Conservation (phyloP, 495 filamentous ascomycete species). For the Penicillium parvum region DNA sequence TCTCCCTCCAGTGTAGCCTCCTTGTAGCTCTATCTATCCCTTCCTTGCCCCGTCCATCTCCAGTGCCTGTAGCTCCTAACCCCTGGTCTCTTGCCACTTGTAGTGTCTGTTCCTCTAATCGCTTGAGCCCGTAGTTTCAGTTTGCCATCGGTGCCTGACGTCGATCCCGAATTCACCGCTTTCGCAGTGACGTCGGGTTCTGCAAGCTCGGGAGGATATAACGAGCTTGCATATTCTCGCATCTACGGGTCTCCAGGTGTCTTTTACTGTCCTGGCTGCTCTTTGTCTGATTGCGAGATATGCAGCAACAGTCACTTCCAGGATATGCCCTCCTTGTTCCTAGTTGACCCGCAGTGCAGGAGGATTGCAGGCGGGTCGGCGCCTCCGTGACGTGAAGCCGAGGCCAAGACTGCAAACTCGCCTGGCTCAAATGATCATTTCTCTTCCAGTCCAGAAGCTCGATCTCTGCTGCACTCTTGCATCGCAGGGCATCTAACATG, state of each 20-base stretch:
- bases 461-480: slow-evolving; percentile 2
- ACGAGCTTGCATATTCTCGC: background rate
- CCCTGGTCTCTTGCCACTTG: background rate
- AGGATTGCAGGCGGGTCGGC: slow-evolving; percentile 28
- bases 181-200: slow-evolving; percentile 24
- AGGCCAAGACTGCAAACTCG: slow-evolving; percentile 3
- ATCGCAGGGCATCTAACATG: slow-evolving; percentile 13
- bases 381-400: slow-evolving; percentile 22
- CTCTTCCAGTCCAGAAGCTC: background rate
- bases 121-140: background rate
- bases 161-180: slow-evolving; percentile 15
- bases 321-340: slow-evolving; percentile 26
- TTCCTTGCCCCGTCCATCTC: no score
- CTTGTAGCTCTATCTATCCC: no score
- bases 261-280: background rate
- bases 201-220: slow-evolving; percentile 5
- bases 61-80: no score
- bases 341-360: slow-evolving; percentile 18
- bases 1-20: no score
- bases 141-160: slow-evolving; percentile 3
- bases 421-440: slow-evolving; percentile 7
- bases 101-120: background rate
- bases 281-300: background rate
- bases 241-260: background rate
- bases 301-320: slow-evolving; percentile 7